phyloP scores from a whole-genome alignment of 1,284 basidiomycete species.

The Moesziomyces globuligerus region DNA sequence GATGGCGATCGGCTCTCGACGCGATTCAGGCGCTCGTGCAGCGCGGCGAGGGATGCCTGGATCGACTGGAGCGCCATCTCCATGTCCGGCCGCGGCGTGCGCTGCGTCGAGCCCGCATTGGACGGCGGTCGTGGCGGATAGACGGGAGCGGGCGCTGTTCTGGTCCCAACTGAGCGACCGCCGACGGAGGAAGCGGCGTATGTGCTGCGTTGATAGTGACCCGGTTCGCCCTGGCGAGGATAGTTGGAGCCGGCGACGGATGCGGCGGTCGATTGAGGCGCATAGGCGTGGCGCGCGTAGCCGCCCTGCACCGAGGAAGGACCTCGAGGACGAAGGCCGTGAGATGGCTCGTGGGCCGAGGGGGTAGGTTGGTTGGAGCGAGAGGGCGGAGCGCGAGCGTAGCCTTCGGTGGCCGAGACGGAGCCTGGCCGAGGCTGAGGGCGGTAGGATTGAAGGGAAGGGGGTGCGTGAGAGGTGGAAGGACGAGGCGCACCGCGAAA shows the following conservation, averaged over 20 bases:
- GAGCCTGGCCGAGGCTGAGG: constrained; percentile 33
- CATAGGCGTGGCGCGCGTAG: constrained; percentile 29
- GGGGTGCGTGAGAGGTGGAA: constrained; percentile 18
- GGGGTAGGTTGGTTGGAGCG: constrained; percentile 27
- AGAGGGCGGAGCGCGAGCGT: constrained; percentile 23
- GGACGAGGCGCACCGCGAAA: constrained; percentile 21
- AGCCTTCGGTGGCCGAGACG: constrained; percentile 31
- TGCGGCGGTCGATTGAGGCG: constrained; percentile 31
- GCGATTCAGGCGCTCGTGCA: constrained; percentile 80
- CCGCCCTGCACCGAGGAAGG: constrained; percentile 30
- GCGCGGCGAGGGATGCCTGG: constrained; percentile 86
- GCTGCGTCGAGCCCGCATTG: constrained; percentile 28
- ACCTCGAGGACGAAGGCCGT: constrained; percentile 20
- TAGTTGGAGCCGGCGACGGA: constrained; percentile 34
- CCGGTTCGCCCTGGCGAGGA: constrained; percentile 26
- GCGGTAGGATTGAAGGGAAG: constrained; percentile 28
- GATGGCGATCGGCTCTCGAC: constrained; percentile 47
- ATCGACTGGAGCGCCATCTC: constrained; percentile 75
- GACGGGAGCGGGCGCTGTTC: constrained; percentile 12
- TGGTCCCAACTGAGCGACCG: constrained; percentile 43
- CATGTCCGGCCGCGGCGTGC: constrained; percentile 44
- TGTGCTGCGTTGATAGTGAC: constrained; percentile 36
- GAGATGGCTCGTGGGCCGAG: constrained; percentile 11
- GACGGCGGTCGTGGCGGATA: constrained; percentile 36
- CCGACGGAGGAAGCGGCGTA: constrained; percentile 59